Evolutionary conservation across 2,329 filamentous ascomycete species (phyloP).

Genomic region (Fusarium sp.): DNA sequence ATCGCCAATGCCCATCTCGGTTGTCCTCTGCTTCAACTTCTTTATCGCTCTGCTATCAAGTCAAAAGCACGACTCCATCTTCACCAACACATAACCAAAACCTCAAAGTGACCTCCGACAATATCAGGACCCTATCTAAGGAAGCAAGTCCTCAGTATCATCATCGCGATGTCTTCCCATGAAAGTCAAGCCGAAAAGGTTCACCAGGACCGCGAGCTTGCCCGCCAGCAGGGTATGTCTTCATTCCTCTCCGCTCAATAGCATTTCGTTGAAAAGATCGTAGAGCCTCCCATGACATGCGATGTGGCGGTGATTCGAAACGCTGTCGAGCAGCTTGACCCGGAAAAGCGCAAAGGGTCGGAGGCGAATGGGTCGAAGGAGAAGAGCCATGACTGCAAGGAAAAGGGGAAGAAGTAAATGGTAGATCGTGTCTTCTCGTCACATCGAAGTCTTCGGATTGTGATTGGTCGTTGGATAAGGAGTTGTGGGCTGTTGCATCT

Average conservation of each 20-base stretch:
- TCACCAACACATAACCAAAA: neutral
- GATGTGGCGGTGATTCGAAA: neutral
- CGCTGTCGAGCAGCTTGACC: neutral
- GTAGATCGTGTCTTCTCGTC: neutral
- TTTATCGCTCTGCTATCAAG: neutral
- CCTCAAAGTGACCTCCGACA: neutral
- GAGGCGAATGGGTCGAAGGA: neutral
- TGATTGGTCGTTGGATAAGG: neutral
- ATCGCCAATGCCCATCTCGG: neutral
- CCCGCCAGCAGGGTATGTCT: neutral
- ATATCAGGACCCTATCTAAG: neutral
- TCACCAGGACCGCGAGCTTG: neutral
- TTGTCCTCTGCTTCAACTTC: neutral
- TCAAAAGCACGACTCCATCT: neutral
- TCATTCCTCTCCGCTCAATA: neutral
- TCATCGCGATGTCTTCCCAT: neutral
- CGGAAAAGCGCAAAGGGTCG: neutral
- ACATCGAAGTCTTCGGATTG: neutral
- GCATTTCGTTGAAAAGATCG: neutral
- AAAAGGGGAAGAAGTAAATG: neutral
- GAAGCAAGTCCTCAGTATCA: neutral
- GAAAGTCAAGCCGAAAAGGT: neutral
- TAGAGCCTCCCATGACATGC: neutral
- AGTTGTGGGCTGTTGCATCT: neutral
- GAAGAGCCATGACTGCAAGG: neutral